Conservation (phyloP, 306 rosid species). For the Corylus avellana region DNA sequence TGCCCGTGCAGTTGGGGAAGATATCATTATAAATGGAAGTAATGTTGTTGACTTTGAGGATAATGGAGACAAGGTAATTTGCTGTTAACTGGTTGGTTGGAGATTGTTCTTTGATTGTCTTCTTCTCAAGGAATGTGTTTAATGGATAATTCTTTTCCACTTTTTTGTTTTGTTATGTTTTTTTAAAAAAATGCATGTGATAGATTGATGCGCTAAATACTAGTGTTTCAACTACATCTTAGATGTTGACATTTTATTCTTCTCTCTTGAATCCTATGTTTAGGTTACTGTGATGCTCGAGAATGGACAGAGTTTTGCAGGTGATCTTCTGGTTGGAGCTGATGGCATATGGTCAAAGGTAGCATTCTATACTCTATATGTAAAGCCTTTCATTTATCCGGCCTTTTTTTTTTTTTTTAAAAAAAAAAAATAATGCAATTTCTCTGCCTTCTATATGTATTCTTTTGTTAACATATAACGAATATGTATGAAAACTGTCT, state of each 20-base stretch:
- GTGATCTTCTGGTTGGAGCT: conserved; percentile 94
- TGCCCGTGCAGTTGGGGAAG: conserved; percentile 82
- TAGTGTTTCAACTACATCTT: not conserved
- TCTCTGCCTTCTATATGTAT: not conserved
- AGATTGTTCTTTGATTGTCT: conserved; percentile 17
- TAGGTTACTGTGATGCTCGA: conserved; percentile 83
- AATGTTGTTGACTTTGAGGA: conserved; percentile 80
- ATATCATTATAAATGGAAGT: conserved; percentile 63
- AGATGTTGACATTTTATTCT: conserved; percentile 20
- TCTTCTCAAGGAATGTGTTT: not conserved
- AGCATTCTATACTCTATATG: not conserved
- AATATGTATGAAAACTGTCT: not conserved
- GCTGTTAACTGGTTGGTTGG: conserved; percentile 24
- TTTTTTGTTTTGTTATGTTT: conserved; percentile 22
- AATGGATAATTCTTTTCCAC: conserved; percentile 1
- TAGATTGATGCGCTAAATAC: conserved; percentile 3
- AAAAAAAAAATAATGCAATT: not conserved
- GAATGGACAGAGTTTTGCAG: conserved; percentile 77
- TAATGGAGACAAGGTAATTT: conserved; percentile 70
- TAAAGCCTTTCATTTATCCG: not conserved
- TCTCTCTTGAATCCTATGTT: conserved; percentile 23
- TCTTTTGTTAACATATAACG: not conserved
- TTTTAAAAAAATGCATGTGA: conserved; percentile 2
- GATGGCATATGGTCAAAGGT: conserved; percentile 99
- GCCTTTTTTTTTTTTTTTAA: not conserved